Evolutionary conservation across 2,329 filamentous ascomycete species (phyloP).

Genomic region (Fonsecaea erecta): DNA sequence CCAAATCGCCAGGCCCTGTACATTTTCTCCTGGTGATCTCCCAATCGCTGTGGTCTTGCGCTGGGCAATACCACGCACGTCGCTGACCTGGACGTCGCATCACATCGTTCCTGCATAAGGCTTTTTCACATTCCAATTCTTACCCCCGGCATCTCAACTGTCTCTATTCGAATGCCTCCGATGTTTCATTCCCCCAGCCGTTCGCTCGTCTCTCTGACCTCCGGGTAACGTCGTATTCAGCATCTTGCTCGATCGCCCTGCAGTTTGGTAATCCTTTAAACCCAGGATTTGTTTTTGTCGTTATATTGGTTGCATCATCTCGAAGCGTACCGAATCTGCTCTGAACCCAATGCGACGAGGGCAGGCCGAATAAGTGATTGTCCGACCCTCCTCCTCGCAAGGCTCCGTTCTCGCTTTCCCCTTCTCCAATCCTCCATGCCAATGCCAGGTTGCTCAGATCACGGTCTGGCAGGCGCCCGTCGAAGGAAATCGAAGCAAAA

Average conservation of each 20-base stretch:
- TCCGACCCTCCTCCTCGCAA: constrained; percentile 2
- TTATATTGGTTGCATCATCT: background rate
- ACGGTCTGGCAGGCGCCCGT: constrained; percentile 20
- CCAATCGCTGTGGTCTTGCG: constrained; percentile 6
- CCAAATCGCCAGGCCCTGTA: constrained; percentile 1
- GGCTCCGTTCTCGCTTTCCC: background rate
- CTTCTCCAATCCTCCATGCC: constrained; percentile 16
- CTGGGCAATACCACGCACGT: constrained; percentile 7
- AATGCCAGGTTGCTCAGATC: constrained; percentile 27
- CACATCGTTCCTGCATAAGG: constrained; percentile 32
- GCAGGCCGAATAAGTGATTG: background rate
- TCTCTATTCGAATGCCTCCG: constrained; percentile 9
- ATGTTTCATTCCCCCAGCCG: constrained; percentile 8
- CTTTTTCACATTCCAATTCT: constrained; percentile 2
- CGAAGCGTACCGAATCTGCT: background rate
- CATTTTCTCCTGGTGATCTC: constrained; percentile 3
- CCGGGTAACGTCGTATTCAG: constrained; percentile 15
- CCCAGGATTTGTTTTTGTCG: background rate
- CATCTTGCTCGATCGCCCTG: background rate
- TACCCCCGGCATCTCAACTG: background rate
- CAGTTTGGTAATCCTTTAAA: background rate
- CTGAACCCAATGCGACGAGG: background rate
- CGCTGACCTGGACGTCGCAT: constrained; percentile 9
- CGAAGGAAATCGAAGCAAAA: constrained; percentile 23
- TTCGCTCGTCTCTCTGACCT: constrained; percentile 12